phyloP scores from a whole-genome alignment of 805 yeast species.

The Yamadazyma sp. region DNA sequence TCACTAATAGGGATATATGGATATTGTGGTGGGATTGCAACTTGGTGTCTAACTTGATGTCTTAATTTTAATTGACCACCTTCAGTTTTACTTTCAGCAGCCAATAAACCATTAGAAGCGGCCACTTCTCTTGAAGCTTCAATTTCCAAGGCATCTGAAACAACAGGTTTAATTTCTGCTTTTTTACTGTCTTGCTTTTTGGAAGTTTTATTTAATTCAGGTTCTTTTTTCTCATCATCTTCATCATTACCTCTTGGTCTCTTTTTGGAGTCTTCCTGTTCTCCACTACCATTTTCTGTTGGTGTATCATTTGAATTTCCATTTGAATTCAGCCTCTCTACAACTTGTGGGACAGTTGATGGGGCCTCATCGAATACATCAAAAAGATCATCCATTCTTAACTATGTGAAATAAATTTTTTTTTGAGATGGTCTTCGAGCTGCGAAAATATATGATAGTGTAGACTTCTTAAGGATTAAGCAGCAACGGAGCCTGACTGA shows the following conservation, averaged over 20 bases:
- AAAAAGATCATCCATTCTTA: slow-evolving; percentile 47
- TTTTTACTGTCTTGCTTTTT: slow-evolving; percentile 21
- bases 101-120: slow-evolving; percentile 69
- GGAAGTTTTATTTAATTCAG: too few relatives aligned
- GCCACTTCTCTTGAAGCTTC: slow-evolving; percentile 87
- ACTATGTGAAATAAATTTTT: too few relatives aligned
- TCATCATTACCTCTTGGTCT: slow-evolving; percentile 12
- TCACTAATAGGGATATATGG: slow-evolving; percentile 85
- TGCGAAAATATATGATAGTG: too few relatives aligned
- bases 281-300: slow-evolving; percentile 5
- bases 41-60: slow-evolving; percentile 97
- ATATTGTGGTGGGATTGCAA: slow-evolving; percentile 90
- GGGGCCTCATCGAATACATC: slow-evolving; percentile 62
- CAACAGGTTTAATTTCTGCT: slow-evolving; percentile 62
- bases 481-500: too few relatives aligned
- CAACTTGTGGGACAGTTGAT: slow-evolving; percentile 23
- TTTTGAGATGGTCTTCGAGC: slow-evolving; percentile 1
- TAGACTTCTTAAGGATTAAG: too few relatives aligned
- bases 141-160: slow-evolving; percentile 81
- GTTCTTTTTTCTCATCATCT: neutral
- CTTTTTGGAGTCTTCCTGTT: slow-evolving; percentile 20
- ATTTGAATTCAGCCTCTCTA: slow-evolving; percentile 13
- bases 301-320: slow-evolving; percentile 10
- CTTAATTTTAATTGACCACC: slow-evolving; percentile 58
- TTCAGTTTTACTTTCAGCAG: slow-evolving; percentile 8